A percentile compares a stretch with the other conserved stretches of the same genome.
Evolutionary conservation across 768 basidiomycete genomes (phyloP).

Genomic region (Nevesoporus exiguus): DNA sequence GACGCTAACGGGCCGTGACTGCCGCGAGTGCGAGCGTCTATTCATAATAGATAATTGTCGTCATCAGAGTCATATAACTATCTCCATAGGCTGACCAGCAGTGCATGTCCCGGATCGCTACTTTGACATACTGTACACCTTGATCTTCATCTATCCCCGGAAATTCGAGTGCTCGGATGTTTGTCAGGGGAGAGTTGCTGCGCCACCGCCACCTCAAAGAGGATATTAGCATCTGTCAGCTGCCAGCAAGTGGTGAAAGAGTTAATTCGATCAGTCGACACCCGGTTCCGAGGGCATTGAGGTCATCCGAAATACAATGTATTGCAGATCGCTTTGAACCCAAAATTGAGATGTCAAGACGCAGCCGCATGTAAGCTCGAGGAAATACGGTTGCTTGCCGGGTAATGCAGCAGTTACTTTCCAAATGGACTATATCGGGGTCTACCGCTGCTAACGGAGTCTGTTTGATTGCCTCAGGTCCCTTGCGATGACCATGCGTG

Average conservation of each 20-base stretch:
- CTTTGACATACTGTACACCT: background rate
- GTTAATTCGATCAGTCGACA: too few species aligned
- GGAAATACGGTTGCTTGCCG: background rate
- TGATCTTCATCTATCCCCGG: background rate
- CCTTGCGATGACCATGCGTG: background rate
- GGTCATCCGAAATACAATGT: background rate
- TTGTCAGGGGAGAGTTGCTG: background rate
- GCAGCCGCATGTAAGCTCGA: background rate
- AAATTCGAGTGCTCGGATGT: background rate
- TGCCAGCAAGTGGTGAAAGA: background rate
- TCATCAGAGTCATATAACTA: background rate
- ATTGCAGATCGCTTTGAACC: background rate
- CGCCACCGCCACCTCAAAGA: constrained; percentile 4
- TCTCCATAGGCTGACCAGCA: background rate
- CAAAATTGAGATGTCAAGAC: background rate
- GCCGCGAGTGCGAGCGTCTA: background rate
- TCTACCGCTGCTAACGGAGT: background rate
- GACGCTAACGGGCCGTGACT: background rate
- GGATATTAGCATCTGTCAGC: background rate
- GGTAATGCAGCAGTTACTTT: background rate
- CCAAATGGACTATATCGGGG: constrained; percentile 5
- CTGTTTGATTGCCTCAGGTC: background rate
- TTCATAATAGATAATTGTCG: background rate
- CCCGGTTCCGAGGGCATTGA: background rate
- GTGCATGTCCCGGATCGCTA: background rate